These are phyloP conservation scores for Ceratocystis huliohia DNA, from an alignment of 2,329 filamentous ascomycete species.

Conservation along the genomic window DNA sequence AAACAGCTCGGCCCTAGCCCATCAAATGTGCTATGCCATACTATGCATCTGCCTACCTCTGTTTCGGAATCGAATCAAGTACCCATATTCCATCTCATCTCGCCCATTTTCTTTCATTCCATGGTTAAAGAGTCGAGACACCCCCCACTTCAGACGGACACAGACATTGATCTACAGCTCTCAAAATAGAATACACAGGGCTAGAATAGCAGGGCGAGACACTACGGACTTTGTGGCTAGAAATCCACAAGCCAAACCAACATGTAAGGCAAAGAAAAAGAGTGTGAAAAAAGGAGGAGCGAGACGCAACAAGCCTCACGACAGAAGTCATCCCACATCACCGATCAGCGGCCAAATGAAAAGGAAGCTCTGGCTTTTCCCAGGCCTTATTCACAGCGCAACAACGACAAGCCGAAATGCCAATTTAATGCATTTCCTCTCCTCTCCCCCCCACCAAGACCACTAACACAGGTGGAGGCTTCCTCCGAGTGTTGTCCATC, in stretches of 20 bases:
- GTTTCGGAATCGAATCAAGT: slow-evolving; percentile 3
- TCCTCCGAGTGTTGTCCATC: neutral
- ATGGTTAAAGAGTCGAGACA: neutral
- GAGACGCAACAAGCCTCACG: neutral
- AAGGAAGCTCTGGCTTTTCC: neutral
- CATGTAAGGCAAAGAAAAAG: neutral
- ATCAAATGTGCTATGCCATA: neutral
- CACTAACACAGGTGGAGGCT: neutral
- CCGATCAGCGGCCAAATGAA: neutral
- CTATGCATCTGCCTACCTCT: neutral
- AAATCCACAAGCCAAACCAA: neutral
- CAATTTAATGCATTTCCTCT: neutral
- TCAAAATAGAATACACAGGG: neutral
- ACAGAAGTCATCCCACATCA: neutral
- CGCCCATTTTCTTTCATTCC: neutral
- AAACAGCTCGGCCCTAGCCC: neutral
- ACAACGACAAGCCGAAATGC: neutral
- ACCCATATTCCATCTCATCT: neutral
- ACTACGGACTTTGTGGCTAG: neutral
- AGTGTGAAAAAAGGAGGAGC: neutral
- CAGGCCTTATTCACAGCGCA: neutral
- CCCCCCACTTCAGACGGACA: slow-evolving; percentile 1
- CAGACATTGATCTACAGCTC: slow-evolving; percentile 1
- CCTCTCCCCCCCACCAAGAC: neutral
- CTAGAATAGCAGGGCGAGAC: neutral